These are phyloP conservation scores for Linnemannia elongata DNA, from an alignment of 192 early-diverging fungal genomes.

Conservation along the genomic window DNA sequence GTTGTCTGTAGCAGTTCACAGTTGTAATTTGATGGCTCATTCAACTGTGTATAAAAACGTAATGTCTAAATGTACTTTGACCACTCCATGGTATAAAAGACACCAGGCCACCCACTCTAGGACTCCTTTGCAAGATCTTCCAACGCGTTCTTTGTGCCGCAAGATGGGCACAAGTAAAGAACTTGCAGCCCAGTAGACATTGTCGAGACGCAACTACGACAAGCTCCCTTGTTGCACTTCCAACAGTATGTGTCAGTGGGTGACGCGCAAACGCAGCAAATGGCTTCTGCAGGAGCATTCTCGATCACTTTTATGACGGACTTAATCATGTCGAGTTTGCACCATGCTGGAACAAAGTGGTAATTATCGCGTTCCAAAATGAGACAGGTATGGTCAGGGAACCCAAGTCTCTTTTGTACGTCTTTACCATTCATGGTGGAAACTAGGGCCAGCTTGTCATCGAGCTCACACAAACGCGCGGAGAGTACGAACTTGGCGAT, in stretches of 20 bases:
- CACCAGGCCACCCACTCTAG: background rate
- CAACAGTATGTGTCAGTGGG: background rate
- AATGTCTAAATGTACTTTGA: background rate
- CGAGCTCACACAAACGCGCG: background rate
- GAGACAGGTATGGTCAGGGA: background rate
- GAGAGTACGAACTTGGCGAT: background rate
- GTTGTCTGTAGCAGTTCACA: too few relatives aligned
- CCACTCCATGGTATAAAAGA: background rate
- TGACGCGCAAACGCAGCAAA: background rate
- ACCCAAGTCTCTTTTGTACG: slow-evolving; percentile 2
- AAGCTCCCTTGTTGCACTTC: background rate
- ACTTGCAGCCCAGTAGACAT: background rate
- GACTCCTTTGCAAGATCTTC: background rate
- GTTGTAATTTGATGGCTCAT: too few relatives aligned
- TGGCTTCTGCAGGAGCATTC: background rate
- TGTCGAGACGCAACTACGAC: background rate
- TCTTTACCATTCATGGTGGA: background rate
- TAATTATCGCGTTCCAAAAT: slow-evolving; percentile 4
- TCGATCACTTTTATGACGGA: background rate
- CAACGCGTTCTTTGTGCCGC: background rate
- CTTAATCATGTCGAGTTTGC: background rate
- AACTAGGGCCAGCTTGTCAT: background rate
- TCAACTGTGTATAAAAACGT: too few relatives aligned
- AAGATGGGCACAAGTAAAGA: background rate
- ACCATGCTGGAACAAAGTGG: background rate